phyloP scores from a whole-genome alignment of 768 basidiomycete species.

The Boletus fagicola region DNA sequence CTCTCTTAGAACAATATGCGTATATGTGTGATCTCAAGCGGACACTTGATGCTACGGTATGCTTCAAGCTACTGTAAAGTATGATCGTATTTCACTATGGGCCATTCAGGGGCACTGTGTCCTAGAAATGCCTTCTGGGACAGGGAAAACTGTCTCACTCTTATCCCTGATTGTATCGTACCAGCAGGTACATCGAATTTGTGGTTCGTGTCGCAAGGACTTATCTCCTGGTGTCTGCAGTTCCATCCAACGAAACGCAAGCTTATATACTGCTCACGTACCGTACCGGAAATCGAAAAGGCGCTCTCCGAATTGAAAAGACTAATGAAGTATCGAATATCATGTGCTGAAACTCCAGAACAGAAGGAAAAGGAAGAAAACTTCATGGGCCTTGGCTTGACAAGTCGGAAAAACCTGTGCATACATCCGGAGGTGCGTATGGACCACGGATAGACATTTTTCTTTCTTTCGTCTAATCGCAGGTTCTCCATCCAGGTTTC shows the following conservation, averaged over 20 bases:
- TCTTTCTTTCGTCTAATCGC: neutral
- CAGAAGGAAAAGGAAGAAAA: conserved; percentile 72
- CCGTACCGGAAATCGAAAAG: conserved; percentile 99
- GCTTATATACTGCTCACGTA: conserved; percentile 97
- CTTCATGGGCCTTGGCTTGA: conserved; percentile 89
- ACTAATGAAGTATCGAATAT: conserved; percentile 84
- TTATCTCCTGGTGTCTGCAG: conserved; percentile 39
- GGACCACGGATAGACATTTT: neutral
- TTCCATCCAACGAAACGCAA: conserved; percentile 92
- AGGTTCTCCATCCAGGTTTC: conserved; percentile 57
- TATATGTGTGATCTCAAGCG: conserved; percentile 99
- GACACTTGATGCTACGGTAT: conserved; percentile 90
- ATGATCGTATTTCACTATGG: neutral
- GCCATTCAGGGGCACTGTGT: conserved; percentile 87
- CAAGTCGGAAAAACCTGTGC: conserved; percentile 95
- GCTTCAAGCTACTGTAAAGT: conserved; percentile 11
- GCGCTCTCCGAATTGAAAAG: conserved; percentile 93
- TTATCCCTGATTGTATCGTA: conserved; percentile 96
- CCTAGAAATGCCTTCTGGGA: conserved; percentile 99
- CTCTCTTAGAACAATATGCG: conserved; percentile 84
- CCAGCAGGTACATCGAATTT: conserved; percentile 65
- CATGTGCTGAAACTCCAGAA: conserved; percentile 69
- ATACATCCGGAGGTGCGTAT: conserved; percentile 85
- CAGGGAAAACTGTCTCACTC: conserved; percentile 96
- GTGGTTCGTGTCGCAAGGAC: neutral